Evolutionary conservation across 1,139 yeast genomes (phyloP).

Genomic region (Geotrichum klebahnii): DNA sequence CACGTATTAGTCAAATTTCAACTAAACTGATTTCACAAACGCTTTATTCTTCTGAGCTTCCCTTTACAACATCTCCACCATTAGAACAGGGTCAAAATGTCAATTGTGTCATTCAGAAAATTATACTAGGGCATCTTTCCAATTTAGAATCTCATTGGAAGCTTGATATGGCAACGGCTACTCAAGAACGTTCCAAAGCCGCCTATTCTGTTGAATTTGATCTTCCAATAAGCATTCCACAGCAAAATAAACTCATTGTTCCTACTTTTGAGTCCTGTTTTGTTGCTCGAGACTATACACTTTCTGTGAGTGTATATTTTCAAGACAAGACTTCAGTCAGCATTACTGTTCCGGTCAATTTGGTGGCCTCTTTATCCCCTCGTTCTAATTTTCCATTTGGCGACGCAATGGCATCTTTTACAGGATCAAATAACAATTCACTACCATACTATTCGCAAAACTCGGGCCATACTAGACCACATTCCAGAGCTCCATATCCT

Average conservation of each 20-base stretch:
- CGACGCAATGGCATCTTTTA: not conserved
- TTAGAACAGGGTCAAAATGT: not conserved
- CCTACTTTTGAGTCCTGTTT: conserved; percentile 12
- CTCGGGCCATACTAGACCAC: too few species aligned
- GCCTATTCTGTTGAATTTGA: not conserved
- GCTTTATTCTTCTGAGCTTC: not conserved
- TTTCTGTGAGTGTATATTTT: not conserved
- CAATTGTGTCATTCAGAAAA: not conserved
- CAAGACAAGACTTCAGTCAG: not conserved
- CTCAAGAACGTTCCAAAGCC: not conserved
- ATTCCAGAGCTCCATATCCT: too few species aligned
- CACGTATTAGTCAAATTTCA: not conserved
- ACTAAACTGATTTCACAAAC: not conserved
- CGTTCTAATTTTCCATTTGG: conserved; percentile 4
- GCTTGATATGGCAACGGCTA: not conserved
- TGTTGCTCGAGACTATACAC: conserved; percentile 3
- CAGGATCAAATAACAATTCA: not conserved
- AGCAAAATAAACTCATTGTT: not conserved
- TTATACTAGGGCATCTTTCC: not conserved
- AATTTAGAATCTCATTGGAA: not conserved
- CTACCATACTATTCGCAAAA: not conserved
- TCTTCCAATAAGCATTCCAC: conserved; percentile 4
- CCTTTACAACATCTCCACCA: not conserved
- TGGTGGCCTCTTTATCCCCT: conserved; percentile 1
- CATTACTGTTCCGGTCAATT: not conserved